phyloP scores from a whole-genome alignment of 2,329 filamentous ascomycete genomes.

The Gaeumannomyces sp. region DNA sequence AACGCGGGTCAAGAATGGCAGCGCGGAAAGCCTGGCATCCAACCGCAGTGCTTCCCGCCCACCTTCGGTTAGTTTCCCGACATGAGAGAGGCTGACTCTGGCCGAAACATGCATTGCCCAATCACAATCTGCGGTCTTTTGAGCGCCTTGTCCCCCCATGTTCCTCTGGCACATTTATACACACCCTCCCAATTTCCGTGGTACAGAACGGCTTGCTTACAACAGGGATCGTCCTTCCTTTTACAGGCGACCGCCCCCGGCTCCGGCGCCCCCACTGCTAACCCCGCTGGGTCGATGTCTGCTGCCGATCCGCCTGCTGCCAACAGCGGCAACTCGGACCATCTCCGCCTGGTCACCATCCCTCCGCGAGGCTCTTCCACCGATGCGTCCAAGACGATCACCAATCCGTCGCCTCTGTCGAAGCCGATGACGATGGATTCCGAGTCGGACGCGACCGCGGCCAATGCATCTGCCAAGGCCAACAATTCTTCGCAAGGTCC shows the following conservation, averaged over 20 bases:
- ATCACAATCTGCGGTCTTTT: constrained; percentile 25
- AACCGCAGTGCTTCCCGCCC: constrained; percentile 52
- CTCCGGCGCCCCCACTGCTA: constrained; percentile 44
- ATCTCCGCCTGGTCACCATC: constrained; percentile 49
- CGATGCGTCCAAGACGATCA: constrained; percentile 59
- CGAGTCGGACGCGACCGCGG: constrained; percentile 31
- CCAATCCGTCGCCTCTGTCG: constrained; percentile 67
- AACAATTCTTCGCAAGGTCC: constrained; percentile 15
- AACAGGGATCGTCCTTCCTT: constrained; percentile 7
- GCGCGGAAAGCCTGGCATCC: constrained; percentile 59
- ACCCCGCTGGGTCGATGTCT: constrained; percentile 43
- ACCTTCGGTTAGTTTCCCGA: constrained; percentile 53
- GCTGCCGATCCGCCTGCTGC: constrained; percentile 36
- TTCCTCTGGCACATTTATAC: constrained; percentile 2
- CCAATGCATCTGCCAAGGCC: background rate
- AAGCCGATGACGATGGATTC: constrained; percentile 60
- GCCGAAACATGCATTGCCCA: constrained; percentile 29
- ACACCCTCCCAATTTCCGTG: background rate
- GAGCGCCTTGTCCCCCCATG: background rate
- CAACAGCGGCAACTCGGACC: constrained; percentile 37
- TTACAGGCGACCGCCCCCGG: constrained; percentile 55
- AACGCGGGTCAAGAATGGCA: constrained; percentile 43
- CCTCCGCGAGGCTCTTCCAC: constrained; percentile 58
- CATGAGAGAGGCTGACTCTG: background rate
- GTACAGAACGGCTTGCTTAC: background rate